Evolutionary conservation across 176 grass and related monocot genomes (phyloP), one percentile per base, ranked within the genome.

Genomic region (Dendrocalamus sinicus): DNA sequence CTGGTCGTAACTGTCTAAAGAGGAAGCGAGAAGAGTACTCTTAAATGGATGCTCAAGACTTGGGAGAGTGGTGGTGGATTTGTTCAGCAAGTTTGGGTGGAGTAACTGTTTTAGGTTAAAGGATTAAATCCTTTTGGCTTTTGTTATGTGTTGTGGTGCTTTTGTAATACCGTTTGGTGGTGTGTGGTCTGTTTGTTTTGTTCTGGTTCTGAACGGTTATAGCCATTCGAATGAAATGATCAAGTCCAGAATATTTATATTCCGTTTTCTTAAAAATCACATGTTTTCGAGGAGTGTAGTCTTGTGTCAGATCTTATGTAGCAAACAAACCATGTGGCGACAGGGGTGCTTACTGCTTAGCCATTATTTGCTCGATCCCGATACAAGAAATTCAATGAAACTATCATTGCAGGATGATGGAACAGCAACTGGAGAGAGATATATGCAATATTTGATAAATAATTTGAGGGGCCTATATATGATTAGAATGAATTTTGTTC

Each of bases 301-400:
- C 7, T 3, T 73, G 35, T 26, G 53, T 69, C 35, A 65, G 35
- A 84, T 4, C 64, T 22, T 22, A n/a, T 55, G 13, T 58, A 73
- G 39, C 48, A 67, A 74, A 74, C 79, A 76, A 35, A 59, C 72
- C 79, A 88, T 83, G 79, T 84, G 60, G 28, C 39, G 64, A 37
- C 19, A 70, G 19, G 55, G 64, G 60, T 53, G 60, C 22, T 80
- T n/a, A 9, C 48, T 44, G 60, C 26, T 80, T n/a, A 9, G 35
- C 26, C 54, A 75, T 68, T 73, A 85, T 85, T 22, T 26, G 41
- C 59, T 40, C 13, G 10, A 89, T 89, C 67, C 14, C 7, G 13
- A 65, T 43, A 54, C 60, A 69, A 41, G 0, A 53, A 41, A 76
- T 30, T 53, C 30, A 75, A 75, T 6, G 3, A 39, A 74, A 60